Evolutionary conservation across 176 grass and related monocot species (phyloP), one percentile per base, ranked within the genome.

Genomic region (Chrysopogon serrulatus): DNA sequence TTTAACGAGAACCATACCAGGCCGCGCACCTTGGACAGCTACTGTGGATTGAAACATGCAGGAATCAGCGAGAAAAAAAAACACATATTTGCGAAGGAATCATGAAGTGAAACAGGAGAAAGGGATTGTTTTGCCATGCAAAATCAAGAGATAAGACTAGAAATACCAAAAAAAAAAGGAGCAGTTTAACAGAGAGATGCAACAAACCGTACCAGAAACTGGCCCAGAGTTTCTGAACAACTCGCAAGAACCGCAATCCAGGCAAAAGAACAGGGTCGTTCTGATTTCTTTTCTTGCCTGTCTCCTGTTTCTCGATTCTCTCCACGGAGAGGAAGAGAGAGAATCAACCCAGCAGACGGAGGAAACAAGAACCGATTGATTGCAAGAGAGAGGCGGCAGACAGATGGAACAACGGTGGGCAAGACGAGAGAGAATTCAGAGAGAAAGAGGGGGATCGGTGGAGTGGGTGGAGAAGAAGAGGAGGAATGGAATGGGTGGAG

Each of bases 401-500:
- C 4, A 42, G 84, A 83, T 60, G 80, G 79, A 59, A 61, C 45
- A 59, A 61, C 45, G 79, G 79, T 73, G 31, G 53, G 30, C 34
- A 44, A 23, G 83, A 18, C 41, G 27, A 16, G 64, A 68, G 60
- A 4, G 76, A 91, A 76, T 87, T 91, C 33, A 49, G 69, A 84
- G 79, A 76, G 54, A 47, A 72, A 82, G 42, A 54, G 40, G 61
- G 33, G 57, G 80, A 80, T 84, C 80, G 85, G 64, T 28, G 78
- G 69, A 70, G 79, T 79, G 84, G 85, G 68, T 80, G 85, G 85
- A 84, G 84, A 79, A 21, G 84, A 61, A 57, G 33, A 71, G 74
- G 80, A 61, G 74, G 76, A 62, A 35, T 61, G 23, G 75, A 91
- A 87, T 64, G 89, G 85, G 85, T 87, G 89, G 89, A 87, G 89